phyloP scores from a whole-genome alignment of 257 asterid genomes.

The Prunella vulgaris region DNA sequence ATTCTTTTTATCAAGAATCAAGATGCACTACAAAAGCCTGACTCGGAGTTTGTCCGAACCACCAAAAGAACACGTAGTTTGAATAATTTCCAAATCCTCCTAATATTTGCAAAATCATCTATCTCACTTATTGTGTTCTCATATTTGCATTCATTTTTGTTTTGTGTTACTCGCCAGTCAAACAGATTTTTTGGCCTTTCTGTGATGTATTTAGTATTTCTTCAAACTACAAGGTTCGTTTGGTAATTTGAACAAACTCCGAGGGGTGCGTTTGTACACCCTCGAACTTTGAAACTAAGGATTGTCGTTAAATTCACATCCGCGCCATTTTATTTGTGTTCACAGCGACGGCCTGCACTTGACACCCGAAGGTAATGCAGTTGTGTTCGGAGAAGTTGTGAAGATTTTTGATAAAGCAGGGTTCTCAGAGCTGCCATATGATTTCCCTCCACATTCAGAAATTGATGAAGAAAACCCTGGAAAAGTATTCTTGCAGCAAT shows the following conservation, averaged over 20 bases:
- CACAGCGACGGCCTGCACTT: constrained; percentile 88
- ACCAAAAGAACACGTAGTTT: not conserved
- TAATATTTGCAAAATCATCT: not conserved
- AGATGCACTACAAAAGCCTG: not conserved
- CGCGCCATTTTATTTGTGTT: not conserved
- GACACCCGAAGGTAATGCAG: constrained; percentile 71
- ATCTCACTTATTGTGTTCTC: not conserved
- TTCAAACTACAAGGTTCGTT: not conserved
- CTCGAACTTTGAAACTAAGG: not conserved
- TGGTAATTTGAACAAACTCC: not conserved
- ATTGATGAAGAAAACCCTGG: constrained; percentile 60
- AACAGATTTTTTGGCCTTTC: not conserved
- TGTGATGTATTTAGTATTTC: too few species aligned
- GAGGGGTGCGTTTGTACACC: not conserved
- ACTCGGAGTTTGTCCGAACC: not conserved
- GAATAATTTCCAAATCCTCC: too few species aligned
- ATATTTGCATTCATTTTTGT: not conserved
- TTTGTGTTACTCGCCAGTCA: not conserved
- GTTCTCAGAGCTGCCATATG: constrained; percentile 57
- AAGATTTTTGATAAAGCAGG: constrained; percentile 55
- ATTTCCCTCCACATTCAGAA: constrained; percentile 66
- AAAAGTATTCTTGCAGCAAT: constrained; percentile 48
- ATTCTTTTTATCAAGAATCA: not conserved
- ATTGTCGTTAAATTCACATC: not conserved
- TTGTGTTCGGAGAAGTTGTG: constrained; percentile 49